phyloP scores from a whole-genome alignment of 2,329 filamentous ascomycete genomes.

The Colletotrichum navitas region DNA sequence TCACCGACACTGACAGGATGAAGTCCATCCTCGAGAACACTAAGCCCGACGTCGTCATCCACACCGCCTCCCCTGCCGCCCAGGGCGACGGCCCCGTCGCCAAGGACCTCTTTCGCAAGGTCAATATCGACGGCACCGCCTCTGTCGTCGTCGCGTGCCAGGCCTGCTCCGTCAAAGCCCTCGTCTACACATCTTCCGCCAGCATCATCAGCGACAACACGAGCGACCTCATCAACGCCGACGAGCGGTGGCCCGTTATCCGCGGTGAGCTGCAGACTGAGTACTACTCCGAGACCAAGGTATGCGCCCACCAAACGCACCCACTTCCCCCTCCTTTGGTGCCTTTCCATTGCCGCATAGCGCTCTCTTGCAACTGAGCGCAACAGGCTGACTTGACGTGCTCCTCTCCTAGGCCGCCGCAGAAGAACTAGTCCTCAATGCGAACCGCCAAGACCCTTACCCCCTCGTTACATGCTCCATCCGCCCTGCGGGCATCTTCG shows the following conservation, averaged over 20 bases:
- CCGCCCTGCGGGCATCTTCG: constrained; percentile 90
- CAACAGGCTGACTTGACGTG: constrained; percentile 15
- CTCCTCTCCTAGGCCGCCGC: constrained; percentile 71
- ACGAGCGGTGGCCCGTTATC: constrained; percentile 85
- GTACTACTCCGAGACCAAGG: constrained; percentile 94
- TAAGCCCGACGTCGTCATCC: constrained; percentile 86
- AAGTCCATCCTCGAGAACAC: constrained; percentile 73
- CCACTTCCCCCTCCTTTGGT: not conserved
- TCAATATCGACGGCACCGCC: constrained; percentile 90
- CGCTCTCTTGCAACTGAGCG: not conserved
- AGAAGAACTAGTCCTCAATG: constrained; percentile 82
- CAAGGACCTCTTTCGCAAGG: constrained; percentile 77
- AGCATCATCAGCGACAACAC: constrained; percentile 88
- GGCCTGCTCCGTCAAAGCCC: constrained; percentile 77
- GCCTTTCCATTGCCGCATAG: not conserved
- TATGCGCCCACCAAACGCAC: constrained; percentile 49
- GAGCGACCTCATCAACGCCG: constrained; percentile 83
- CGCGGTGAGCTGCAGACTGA: constrained; percentile 77
- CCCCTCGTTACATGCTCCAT: constrained; percentile 81
- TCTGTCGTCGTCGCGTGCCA: constrained; percentile 81
- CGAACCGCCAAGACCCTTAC: constrained; percentile 72
- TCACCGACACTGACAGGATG: constrained; percentile 75
- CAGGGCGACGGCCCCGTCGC: constrained; percentile 64
- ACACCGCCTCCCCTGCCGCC: constrained; percentile 82
- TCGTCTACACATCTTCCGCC: constrained; percentile 92